Evolutionary conservation across 1,284 basidiomycete species (phyloP).

Genomic region (Melampsora larici-populina): DNA sequence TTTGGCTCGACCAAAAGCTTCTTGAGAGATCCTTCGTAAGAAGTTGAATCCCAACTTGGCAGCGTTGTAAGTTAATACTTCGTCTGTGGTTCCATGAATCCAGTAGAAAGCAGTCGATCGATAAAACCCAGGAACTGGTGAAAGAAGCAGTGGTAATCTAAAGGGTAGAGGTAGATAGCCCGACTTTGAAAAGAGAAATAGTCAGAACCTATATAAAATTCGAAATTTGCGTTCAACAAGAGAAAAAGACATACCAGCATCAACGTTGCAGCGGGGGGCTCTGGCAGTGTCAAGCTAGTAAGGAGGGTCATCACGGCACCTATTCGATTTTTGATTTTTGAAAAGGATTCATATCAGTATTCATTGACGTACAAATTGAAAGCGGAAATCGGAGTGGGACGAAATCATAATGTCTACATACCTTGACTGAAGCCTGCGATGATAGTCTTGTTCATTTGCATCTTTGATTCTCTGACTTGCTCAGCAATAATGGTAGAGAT

Average conservation of each 20-base stretch:
- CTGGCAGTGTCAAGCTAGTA: neutral
- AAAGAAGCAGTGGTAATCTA: conserved; percentile 4
- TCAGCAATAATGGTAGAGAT: too few species aligned
- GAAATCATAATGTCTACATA: neutral
- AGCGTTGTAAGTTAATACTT: conserved; percentile 9
- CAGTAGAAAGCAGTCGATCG: conserved; percentile 16
- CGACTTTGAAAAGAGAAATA: neutral
- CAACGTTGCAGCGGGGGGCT: conserved; percentile 3
- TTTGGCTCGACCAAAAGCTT: too few species aligned
- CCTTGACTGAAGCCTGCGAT: conserved; percentile 26
- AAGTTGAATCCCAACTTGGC: conserved; percentile 8
- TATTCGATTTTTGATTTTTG: neutral
- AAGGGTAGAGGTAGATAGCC: conserved; percentile 27
- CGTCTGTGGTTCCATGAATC: conserved; percentile 25
- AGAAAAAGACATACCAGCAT: conserved; percentile 4
- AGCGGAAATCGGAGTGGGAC: neutral
- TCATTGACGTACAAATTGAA: neutral
- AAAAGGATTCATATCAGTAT: neutral
- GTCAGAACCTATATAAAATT: neutral
- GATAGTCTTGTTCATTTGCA: conserved; percentile 30
- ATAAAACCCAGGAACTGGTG: neutral
- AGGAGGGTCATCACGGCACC: conserved; percentile 17
- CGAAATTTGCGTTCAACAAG: neutral
- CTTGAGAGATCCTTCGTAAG: too few species aligned
- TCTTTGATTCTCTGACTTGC: too few species aligned